Conservation (phyloP, 768 basidiomycete genomes). For the Calocera cornea region DNA sequence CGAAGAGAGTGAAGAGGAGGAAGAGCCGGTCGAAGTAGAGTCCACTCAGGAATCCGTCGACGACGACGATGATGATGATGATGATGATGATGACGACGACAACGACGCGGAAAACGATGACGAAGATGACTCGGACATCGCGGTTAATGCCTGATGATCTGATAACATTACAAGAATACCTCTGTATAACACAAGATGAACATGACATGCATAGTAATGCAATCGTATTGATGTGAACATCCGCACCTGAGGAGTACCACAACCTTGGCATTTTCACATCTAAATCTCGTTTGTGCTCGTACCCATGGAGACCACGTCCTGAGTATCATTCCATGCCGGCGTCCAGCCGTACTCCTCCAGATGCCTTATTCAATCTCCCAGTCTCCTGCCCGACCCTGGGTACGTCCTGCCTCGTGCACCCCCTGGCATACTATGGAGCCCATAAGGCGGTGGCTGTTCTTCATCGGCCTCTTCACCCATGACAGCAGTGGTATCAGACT, state of each 20-base stretch:
- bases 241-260: too few relatives aligned
- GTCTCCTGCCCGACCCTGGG: background rate
- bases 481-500: background rate
- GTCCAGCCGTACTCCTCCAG: too few relatives aligned
- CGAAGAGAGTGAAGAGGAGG: slow-evolving; percentile 45
- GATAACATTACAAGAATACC: slow-evolving; percentile 2
- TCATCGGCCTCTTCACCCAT: background rate
- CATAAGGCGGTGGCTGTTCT: background rate
- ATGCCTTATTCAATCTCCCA: slow-evolving; percentile 1
- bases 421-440: background rate
- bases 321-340: too few relatives aligned
- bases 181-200: background rate
- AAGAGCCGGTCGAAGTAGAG: slow-evolving; percentile 35
- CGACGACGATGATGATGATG: slow-evolving; percentile 21
- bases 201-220: background rate
- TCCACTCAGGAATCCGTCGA: slow-evolving; percentile 21
- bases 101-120: slow-evolving; percentile 10
- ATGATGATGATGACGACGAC: slow-evolving; percentile 24
- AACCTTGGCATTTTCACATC: too few relatives aligned
- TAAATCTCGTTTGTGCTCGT: too few relatives aligned
- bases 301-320: too few relatives aligned
- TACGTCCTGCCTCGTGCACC: background rate
- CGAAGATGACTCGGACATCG: slow-evolving; percentile 17
- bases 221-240: background rate
- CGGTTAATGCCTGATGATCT: background rate